These are phyloP conservation scores for Tetrastigma voinierianum DNA, from an alignment of 164 flowering plant species.

Conservation along the genomic window DNA sequence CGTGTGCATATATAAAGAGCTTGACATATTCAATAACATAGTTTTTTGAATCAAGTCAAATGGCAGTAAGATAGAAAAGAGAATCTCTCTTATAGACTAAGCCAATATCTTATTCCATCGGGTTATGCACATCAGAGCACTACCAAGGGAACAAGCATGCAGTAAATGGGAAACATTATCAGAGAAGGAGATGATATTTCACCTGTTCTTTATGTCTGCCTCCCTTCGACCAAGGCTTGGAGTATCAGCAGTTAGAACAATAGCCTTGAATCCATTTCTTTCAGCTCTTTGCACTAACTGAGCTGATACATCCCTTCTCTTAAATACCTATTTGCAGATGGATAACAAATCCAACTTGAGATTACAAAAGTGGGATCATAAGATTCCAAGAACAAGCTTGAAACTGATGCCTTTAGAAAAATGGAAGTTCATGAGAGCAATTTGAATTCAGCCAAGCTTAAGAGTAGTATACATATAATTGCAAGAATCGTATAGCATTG, in stretches of 20 bases:
- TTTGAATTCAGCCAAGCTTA: neutral
- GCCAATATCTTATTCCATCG: no score
- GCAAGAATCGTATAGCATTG: conserved; percentile 56
- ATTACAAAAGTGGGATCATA: neutral
- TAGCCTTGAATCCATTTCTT: conserved; percentile 62
- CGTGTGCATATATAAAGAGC: no score
- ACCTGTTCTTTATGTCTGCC: conserved; percentile 59
- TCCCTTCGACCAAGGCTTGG: conserved; percentile 67
- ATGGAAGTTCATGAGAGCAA: neutral
- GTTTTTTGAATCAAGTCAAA: no score
- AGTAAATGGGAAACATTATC: no score
- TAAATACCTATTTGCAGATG: conserved; percentile 37
- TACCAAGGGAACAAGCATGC: no score
- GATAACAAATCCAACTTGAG: conserved; percentile 2
- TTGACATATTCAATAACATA: no score
- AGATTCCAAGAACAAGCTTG: neutral
- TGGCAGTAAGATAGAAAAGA: no score
- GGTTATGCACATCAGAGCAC: no score
- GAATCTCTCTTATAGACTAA: no score
- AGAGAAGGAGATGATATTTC: no score
- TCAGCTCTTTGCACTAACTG: conserved; percentile 61
- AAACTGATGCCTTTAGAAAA: neutral
- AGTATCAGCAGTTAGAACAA: conserved; percentile 57
- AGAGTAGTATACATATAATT: conserved; percentile 48
- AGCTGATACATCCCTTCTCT: conserved; percentile 50